Conservation (phyloP, 2,329 filamentous ascomycete genomes). For the Rutstroemia sydowiana region DNA sequence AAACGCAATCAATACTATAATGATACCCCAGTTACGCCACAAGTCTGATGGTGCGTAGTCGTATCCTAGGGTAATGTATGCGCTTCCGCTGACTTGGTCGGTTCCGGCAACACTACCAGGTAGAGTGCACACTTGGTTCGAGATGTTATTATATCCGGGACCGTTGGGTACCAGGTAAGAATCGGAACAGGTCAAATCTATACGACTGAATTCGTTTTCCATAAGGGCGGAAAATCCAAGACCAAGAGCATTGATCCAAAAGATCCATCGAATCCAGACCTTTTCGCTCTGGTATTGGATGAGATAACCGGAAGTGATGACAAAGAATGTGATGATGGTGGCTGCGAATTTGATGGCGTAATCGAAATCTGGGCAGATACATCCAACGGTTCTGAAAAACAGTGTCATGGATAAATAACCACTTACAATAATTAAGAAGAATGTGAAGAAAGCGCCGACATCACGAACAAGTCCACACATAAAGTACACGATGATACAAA, state of each 20-base stretch:
- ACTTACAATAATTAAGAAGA: conserved; percentile 62
- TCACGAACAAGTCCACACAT: conserved; percentile 63
- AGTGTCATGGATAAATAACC: conserved; percentile 68
- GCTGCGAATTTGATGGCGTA: conserved; percentile 79
- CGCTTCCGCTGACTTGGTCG: conserved; percentile 52
- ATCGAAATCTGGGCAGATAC: conserved; percentile 72
- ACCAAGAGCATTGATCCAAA: conserved; percentile 68
- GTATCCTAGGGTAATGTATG: conserved; percentile 63
- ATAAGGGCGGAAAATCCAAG: conserved; percentile 72
- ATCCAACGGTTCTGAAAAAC: conserved; percentile 70
- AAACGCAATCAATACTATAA: conserved; percentile 64
- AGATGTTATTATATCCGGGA: conserved; percentile 60
- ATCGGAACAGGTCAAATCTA: conserved; percentile 61
- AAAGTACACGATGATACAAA: conserved; percentile 72
- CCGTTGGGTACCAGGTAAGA: conserved; percentile 66
- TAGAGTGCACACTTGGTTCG: conserved; percentile 73
- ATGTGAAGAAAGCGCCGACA: conserved; percentile 72
- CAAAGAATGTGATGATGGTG: conserved; percentile 72
- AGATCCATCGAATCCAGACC: conserved; percentile 74
- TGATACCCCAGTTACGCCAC: conserved; percentile 57
- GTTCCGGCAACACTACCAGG: conserved; percentile 49
- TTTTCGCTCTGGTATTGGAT: conserved; percentile 72
- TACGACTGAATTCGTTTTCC: conserved; percentile 74
- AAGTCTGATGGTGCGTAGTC: conserved; percentile 45
- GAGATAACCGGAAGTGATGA: conserved; percentile 74